phyloP scores from a whole-genome alignment of 2,329 filamentous ascomycete genomes.

The Nemania diffusa region DNA sequence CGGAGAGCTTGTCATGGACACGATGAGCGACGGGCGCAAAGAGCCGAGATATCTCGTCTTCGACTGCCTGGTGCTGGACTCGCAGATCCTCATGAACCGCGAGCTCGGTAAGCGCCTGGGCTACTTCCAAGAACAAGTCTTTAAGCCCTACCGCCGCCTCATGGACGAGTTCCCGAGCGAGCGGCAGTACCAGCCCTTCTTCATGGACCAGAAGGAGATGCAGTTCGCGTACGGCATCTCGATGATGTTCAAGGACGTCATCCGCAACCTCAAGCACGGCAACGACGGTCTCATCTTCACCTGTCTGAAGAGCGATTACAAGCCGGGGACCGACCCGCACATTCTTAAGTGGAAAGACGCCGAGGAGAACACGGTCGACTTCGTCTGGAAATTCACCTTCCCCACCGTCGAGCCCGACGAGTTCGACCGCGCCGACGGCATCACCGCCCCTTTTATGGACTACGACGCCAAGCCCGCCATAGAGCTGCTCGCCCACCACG shows the following conservation, averaged over 20 bases:
- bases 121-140: slow-evolving; percentile 82
- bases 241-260: slow-evolving; percentile 89
- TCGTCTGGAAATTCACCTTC: slow-evolving; percentile 82
- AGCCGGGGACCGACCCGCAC: slow-evolving; percentile 88
- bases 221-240: slow-evolving; percentile 89
- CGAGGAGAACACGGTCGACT: slow-evolving; percentile 94
- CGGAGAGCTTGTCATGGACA: slow-evolving; percentile 91
- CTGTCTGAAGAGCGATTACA: slow-evolving; percentile 87
- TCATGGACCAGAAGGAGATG: slow-evolving; percentile 87
- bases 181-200: slow-evolving; percentile 76
- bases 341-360: slow-evolving; percentile 99
- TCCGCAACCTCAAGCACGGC: slow-evolving; percentile 86
- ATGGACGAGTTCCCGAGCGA: slow-evolving; percentile 76
- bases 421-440: slow-evolving; percentile 73
- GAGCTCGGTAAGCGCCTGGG: slow-evolving; percentile 89
- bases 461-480: slow-evolving; percentile 83
- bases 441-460: slow-evolving; percentile 73
- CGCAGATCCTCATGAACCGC: slow-evolving; percentile 77
- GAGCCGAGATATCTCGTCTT: slow-evolving; percentile 91
- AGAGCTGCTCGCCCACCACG: slow-evolving; percentile 76
- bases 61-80: slow-evolving; percentile 87
- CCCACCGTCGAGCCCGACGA: slow-evolving; percentile 75
- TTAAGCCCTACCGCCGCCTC: slow-evolving; percentile 74
- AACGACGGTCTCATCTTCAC: slow-evolving; percentile 99
- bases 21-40: slow-evolving; percentile 70